These are phyloP conservation scores for Didymella arachidicola DNA, from an alignment of 2,329 filamentous ascomycete species.

Conservation along the genomic window DNA sequence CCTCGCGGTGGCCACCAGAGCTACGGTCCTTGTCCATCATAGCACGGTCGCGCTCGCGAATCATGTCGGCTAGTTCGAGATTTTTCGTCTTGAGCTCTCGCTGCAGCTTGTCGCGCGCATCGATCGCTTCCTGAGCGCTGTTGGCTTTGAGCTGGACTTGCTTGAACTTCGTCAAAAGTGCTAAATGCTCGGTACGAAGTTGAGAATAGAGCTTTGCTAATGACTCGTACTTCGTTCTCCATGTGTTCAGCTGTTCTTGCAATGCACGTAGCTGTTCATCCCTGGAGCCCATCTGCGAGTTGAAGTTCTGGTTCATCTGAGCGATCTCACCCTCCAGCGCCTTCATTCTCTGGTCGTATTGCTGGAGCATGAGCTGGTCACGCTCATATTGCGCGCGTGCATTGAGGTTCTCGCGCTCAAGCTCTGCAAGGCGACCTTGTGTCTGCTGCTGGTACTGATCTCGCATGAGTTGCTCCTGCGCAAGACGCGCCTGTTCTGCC, in stretches of 20 bases:
- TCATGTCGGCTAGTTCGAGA: conserved; percentile 98
- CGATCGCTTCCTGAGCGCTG: conserved; percentile 95
- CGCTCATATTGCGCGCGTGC: conserved; percentile 94
- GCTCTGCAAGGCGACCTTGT: conserved; percentile 91
- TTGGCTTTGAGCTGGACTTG: conserved; percentile 93
- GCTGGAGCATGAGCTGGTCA: conserved; percentile 96
- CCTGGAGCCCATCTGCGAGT: conserved; percentile 85
- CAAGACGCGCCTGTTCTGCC: conserved; percentile 86
- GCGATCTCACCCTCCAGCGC: conserved; percentile 85
- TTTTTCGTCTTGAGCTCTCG: conserved; percentile 99
- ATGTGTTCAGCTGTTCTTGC: conserved; percentile 97
- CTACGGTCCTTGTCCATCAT: conserved; percentile 90
- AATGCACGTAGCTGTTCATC: conserved; percentile 93
- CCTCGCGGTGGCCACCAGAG: conserved; percentile 87
- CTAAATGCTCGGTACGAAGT: conserved; percentile 90
- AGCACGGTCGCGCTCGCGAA: conserved; percentile 91
- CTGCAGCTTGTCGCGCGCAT: conserved; percentile 91
- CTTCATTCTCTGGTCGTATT: conserved; percentile 94
- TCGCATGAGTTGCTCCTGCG: conserved; percentile 86
- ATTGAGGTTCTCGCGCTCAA: conserved; percentile 94
- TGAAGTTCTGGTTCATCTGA: conserved; percentile 82
- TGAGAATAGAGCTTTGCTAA: conserved; percentile 97
- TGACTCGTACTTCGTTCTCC: conserved; percentile 96
- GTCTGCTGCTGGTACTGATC: conserved; percentile 95
- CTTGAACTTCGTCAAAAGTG: conserved; percentile 96